Evolutionary conservation across 805 yeast genomes (phyloP).

Genomic region (Wickerhamomyces strasburgensis): DNA sequence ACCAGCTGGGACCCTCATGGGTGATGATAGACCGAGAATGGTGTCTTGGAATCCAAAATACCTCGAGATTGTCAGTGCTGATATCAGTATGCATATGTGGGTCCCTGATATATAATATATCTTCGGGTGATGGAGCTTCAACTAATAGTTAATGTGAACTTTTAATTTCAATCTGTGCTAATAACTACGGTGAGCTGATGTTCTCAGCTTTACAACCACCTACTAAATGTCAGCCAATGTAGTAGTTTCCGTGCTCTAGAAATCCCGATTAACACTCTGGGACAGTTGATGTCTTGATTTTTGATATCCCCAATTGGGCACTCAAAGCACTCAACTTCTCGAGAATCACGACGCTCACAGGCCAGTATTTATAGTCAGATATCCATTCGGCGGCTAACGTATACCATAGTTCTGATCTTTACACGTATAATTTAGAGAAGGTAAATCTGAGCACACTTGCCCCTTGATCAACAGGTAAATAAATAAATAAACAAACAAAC

Average conservation of each 20-base stretch:
- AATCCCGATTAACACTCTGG: no score
- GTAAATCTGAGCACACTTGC: background rate
- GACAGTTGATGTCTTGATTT: no score
- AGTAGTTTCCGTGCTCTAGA: no score
- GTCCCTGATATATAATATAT: slow-evolving; percentile 16
- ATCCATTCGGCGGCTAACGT: no score
- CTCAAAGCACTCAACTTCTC: no score
- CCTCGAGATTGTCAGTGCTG: slow-evolving; percentile 23
- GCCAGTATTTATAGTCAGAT: no score
- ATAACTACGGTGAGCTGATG: background rate
- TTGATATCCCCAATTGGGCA: no score
- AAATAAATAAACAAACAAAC: slow-evolving; percentile 3
- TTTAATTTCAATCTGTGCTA: no score
- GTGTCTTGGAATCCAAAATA: slow-evolving; percentile 37
- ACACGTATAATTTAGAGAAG: background rate
- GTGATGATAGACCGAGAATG: slow-evolving; percentile 35
- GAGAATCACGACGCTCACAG: no score
- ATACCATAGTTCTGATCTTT: background rate
- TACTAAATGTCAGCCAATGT: no score
- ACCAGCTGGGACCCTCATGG: slow-evolving; percentile 14
- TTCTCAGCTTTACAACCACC: background rate
- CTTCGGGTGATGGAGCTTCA: no score
- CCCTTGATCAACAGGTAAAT: background rate
- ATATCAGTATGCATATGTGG: slow-evolving; percentile 21
- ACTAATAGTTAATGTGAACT: no score